A percentile compares a stretch with the other conserved stretches of the same genome.
phyloP scores from a whole-genome alignment of 345 rosid species.

The Pistacia integerrima region DNA sequence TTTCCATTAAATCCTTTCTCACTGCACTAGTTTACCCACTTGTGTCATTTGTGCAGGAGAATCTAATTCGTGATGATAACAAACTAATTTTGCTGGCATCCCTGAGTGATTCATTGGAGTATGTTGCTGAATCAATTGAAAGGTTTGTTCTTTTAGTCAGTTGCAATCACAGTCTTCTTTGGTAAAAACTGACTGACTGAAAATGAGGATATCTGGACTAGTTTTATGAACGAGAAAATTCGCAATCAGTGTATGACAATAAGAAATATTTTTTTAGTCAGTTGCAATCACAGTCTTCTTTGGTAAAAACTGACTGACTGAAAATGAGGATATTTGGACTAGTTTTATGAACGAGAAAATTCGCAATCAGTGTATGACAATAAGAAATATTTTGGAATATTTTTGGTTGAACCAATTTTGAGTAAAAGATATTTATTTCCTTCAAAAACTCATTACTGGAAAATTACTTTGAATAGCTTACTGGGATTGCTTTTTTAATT shows the following conservation, averaged over 20 bases:
- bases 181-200: conserved; percentile 6
- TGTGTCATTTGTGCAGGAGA: conserved; percentile 59
- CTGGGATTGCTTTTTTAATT: conserved; percentile 10
- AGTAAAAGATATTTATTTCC: background rate
- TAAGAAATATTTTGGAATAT: background rate
- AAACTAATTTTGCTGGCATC: conserved; percentile 94
- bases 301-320: conserved; percentile 5
- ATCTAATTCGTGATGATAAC: conserved; percentile 91
- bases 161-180: conserved; percentile 7
- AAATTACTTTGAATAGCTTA: conserved; percentile 17
- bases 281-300: background rate
- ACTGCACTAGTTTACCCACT: background rate
- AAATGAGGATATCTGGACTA: conserved; percentile 11
- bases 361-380: too few relatives aligned
- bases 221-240: background rate
- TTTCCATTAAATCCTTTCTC: conserved; percentile 6
- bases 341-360: background rate
- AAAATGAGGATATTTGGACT: conserved; percentile 10
- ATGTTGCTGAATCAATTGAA: conserved; percentile 95
- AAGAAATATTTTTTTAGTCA: too few relatives aligned
- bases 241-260: too few relatives aligned
- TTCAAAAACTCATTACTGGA: conserved; percentile 15
- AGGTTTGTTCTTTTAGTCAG: conserved; percentile 50
- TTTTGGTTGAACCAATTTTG: conserved; percentile 12
- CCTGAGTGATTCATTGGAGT: conserved; percentile 95